These are phyloP conservation scores for Elsinoe australis DNA, from an alignment of 2,329 filamentous ascomycete genomes.

Conservation along the genomic window DNA sequence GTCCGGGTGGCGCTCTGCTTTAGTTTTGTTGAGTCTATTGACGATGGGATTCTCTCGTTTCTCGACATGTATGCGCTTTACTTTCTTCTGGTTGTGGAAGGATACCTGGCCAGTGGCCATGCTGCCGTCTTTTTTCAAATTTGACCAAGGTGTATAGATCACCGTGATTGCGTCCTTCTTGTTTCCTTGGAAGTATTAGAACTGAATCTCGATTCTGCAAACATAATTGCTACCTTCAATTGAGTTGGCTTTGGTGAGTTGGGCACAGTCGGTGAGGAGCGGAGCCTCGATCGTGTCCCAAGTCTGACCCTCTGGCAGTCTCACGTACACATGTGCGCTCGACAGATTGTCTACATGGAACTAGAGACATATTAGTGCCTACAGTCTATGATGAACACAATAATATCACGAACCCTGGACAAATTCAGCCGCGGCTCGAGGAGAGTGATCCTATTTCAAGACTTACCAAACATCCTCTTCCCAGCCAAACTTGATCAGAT, in stretches of 20 bases:
- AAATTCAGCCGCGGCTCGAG: too few species aligned
- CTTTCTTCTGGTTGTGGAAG: slow-evolving; percentile 82
- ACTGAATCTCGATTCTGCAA: not conserved
- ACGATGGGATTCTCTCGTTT: slow-evolving; percentile 82
- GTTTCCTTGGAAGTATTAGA: slow-evolving; percentile 60
- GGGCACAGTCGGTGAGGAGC: slow-evolving; percentile 80
- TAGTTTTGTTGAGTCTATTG: slow-evolving; percentile 98
- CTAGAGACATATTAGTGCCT: slow-evolving; percentile 37
- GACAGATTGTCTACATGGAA: slow-evolving; percentile 98
- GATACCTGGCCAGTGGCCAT: slow-evolving; percentile 95
- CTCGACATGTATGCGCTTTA: slow-evolving; percentile 72
- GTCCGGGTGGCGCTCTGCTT: slow-evolving; percentile 79
- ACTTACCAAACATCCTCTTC: slow-evolving; percentile 89
- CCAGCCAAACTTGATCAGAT: slow-evolving; percentile 87
- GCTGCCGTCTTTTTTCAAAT: slow-evolving; percentile 87
- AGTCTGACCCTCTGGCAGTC: slow-evolving; percentile 65
- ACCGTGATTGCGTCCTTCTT: slow-evolving; percentile 97
- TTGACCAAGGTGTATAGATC: slow-evolving; percentile 97
- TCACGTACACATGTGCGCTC: slow-evolving; percentile 91
- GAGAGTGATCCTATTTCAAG: not conserved
- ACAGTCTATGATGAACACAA: too few species aligned
- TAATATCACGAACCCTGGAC: not conserved
- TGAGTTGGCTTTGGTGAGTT: slow-evolving; percentile 96
- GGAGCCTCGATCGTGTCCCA: slow-evolving; percentile 76
- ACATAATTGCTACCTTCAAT: slow-evolving; percentile 72